These are phyloP conservation scores for Murraya paniculata DNA, from an alignment of 345 rosid genomes.

Conservation along the genomic window DNA sequence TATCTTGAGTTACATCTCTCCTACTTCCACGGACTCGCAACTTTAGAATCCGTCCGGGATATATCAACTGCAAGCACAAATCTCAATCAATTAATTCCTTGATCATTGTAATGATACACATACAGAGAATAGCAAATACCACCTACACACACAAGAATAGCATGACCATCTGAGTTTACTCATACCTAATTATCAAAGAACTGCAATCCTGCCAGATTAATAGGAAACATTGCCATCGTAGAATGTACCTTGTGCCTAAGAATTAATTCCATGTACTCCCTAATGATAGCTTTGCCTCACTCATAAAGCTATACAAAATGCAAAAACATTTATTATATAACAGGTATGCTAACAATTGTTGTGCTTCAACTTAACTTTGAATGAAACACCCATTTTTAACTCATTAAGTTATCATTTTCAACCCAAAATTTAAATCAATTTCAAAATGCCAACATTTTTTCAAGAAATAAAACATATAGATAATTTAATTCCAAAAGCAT, in stretches of 20 bases:
- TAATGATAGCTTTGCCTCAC: too few species aligned
- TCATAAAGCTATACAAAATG: too few species aligned
- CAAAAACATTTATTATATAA: background rate
- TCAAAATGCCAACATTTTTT: too few species aligned
- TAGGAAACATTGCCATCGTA: background rate
- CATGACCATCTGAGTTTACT: background rate
- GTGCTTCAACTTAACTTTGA: background rate
- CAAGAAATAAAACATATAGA: background rate
- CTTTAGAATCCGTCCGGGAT: slow-evolving; percentile 62
- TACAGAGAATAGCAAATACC: background rate
- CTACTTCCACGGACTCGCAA: slow-evolving; percentile 72
- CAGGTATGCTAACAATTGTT: background rate
- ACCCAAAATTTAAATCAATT: too few species aligned
- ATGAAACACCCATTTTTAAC: background rate
- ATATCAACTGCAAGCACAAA: slow-evolving; percentile 46
- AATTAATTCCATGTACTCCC: too few species aligned
- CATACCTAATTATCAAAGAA: background rate
- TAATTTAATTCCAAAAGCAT: background rate
- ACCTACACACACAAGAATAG: background rate
- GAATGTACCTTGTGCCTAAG: background rate
- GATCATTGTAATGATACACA: background rate
- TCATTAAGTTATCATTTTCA: background rate
- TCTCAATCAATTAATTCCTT: background rate
- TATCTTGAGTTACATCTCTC: slow-evolving; percentile 58
- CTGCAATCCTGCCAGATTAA: background rate